These are phyloP conservation scores for Canariomyces notabilis DNA, from an alignment of 2,329 filamentous ascomycete genomes.

Conservation along the genomic window DNA sequence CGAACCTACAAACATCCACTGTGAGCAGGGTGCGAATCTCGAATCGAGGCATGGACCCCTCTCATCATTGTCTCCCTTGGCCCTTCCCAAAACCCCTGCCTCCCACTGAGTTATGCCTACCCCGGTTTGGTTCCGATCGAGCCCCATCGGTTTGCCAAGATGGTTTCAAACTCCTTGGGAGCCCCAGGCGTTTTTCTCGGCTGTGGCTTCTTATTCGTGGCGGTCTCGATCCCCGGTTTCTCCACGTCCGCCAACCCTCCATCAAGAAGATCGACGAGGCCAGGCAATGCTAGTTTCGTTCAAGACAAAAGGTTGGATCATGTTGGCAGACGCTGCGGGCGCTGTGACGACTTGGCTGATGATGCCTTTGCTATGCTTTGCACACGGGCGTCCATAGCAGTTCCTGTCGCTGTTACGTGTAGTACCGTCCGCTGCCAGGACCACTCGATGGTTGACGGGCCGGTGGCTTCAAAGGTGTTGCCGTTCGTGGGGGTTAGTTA, in stretches of 20 bases:
- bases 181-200: slow-evolving; percentile 2
- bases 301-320: slow-evolving; percentile 12
- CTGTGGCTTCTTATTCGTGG: slow-evolving; percentile 12
- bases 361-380: slow-evolving; percentile 11
- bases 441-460: slow-evolving; percentile 7
- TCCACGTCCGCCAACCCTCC: slow-evolving; percentile 11
- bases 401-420: slow-evolving; percentile 13
- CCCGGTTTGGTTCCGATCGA: slow-evolving; percentile 13
- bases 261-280: slow-evolving; percentile 4
- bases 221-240: slow-evolving; percentile 6
- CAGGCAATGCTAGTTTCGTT: slow-evolving; percentile 12
- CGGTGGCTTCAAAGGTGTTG: slow-evolving; percentile 5
- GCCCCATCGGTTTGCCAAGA: slow-evolving; percentile 12
- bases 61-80: slow-evolving; percentile 12
- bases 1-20: slow-evolving; percentile 14
- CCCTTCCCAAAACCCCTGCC: slow-evolving; percentile 18
- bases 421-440: slow-evolving; percentile 10
- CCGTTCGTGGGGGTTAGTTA: slow-evolving; percentile 1
- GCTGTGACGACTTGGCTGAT: slow-evolving; percentile 13
- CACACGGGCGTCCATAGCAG: slow-evolving; percentile 19
- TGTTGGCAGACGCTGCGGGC: slow-evolving; percentile 19
- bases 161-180: slow-evolving; percentile 18
- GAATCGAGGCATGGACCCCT: slow-evolving; percentile 19
- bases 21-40: slow-evolving; percentile 11
- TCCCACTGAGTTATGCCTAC: background rate